A percentile compares a stretch with the other conserved stretches of the same genome.
Conservation (phyloP, 2,329 filamentous ascomycete genomes). For the Cladosporium sp. region DNA sequence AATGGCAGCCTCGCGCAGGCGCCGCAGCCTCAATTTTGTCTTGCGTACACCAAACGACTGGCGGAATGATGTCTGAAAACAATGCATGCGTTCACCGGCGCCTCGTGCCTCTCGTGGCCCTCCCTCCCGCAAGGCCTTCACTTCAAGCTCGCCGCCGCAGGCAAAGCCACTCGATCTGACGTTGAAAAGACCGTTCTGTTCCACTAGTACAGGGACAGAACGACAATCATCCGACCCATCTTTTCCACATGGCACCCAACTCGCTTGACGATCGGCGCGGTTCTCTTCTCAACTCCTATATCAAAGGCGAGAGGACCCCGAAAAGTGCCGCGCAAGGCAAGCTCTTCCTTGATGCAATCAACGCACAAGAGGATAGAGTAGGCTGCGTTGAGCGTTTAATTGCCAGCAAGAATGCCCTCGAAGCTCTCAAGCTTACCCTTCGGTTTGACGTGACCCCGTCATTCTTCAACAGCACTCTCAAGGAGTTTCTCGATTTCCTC, state of each 20-base stretch:
- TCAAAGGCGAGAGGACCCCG: conserved; percentile 38
- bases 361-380: conserved; percentile 37
- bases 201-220: too few relatives aligned
- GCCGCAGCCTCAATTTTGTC: not conserved
- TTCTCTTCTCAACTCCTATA: conserved; percentile 38
- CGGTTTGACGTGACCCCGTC: conserved; percentile 39
- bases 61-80: not conserved
- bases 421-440: conserved; percentile 38
- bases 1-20: not conserved
- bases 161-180: too few relatives aligned
- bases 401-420: conserved; percentile 31
- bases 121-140: too few relatives aligned
- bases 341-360: conserved; percentile 48
- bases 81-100: not conserved
- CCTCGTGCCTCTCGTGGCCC: too few relatives aligned
- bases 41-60: not conserved
- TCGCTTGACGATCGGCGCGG: not conserved
- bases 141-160: too few relatives aligned
- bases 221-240: not conserved
- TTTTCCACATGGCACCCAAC: not conserved
- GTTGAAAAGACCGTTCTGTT: too few relatives aligned
- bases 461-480: conserved; percentile 43
- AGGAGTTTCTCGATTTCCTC: conserved; percentile 35
- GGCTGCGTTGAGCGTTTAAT: conserved; percentile 41
- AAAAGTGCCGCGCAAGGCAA: conserved; percentile 37